Evolutionary conservation across 805 yeast genomes (phyloP), one percentile per base, ranked within the genome.

Genomic region (Scheffersomyces spartinae): DNA sequence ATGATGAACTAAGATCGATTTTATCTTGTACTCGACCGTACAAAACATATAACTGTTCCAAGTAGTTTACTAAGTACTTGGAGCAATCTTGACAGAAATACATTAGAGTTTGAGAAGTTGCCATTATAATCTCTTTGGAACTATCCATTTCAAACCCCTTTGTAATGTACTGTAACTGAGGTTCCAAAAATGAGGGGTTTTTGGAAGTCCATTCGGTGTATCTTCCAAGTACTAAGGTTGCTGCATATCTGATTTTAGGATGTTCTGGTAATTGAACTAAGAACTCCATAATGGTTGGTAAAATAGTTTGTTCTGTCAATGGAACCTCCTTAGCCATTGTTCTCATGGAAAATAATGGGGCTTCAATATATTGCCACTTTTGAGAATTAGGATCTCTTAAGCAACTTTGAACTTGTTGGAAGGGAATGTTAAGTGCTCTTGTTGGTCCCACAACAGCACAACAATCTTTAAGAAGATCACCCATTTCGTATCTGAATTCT

Each of bases 391-490:
- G 28, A 23, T 51, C 47, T 49, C 43, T 9, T 48, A 52, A 35
- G 15, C 54, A 25, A n/a, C 45, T 27, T 36, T 69, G 70, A 25
- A 85, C 68, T 39, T 64, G 68, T 18, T 56, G 54, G 39, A 74
- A 78, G 11, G 95, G 94, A 27, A 81, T 74, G 13, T 55, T 49
- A 18, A 91, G 59, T 0, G 95, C 84, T 20, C 52, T 58, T 7
- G 68, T 54, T 3, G 93, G 64, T 1, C 97, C 97, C 21, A 83
- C 74, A 3, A 91, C 88, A 2, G 82, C 81, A 39, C 96, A 82
- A 57, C 97, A 85, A 46, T 85, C 94, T 45, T 93, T 93, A 33
- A 91, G 57, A n/a, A 88, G 95, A 48, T 91, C 97, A 19, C 97
- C 97, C 81, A 91, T 82, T 29, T 84, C 95, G 52, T 91, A 91